phyloP scores from a whole-genome alignment of 1,139 yeast species.

The Sugiyamaella sp. region DNA sequence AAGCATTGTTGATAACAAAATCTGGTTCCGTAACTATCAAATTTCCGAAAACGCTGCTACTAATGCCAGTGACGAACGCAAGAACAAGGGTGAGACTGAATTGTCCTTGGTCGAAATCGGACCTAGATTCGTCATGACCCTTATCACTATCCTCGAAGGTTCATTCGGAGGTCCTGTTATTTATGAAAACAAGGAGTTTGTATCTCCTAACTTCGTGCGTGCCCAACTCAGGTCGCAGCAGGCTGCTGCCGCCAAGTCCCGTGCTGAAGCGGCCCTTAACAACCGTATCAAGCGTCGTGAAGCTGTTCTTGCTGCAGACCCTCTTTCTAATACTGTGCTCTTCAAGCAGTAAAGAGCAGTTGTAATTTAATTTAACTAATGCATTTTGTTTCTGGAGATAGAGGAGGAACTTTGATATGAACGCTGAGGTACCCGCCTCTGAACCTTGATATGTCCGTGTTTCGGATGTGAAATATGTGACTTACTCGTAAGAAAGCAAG shows the following conservation, averaged over 20 bases:
- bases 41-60: slow-evolving; percentile 71
- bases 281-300: slow-evolving; percentile 77
- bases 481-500: no score
- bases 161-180: slow-evolving; percentile 98
- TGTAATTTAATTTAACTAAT: background rate
- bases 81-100: slow-evolving; percentile 49
- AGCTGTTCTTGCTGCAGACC: slow-evolving; percentile 75
- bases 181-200: slow-evolving; percentile 94
- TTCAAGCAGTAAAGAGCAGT: slow-evolving; percentile 46
- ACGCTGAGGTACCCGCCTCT: no score
- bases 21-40: slow-evolving; percentile 96
- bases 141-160: slow-evolving; percentile 91
- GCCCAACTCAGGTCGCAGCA: slow-evolving; percentile 81
- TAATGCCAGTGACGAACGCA: slow-evolving; percentile 37
- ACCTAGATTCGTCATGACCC: slow-evolving; percentile 92
- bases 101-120: slow-evolving; percentile 90
- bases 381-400: background rate
- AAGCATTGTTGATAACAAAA: slow-evolving; percentile 87
- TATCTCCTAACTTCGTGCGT: slow-evolving; percentile 92
- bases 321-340: slow-evolving; percentile 76
- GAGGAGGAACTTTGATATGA: no score
- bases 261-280: slow-evolving; percentile 79
- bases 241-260: slow-evolving; percentile 75
- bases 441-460: no score
- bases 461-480: no score